phyloP scores from a whole-genome alignment of 2,329 filamentous ascomycete genomes.

The Xylaria sp. region DNA sequence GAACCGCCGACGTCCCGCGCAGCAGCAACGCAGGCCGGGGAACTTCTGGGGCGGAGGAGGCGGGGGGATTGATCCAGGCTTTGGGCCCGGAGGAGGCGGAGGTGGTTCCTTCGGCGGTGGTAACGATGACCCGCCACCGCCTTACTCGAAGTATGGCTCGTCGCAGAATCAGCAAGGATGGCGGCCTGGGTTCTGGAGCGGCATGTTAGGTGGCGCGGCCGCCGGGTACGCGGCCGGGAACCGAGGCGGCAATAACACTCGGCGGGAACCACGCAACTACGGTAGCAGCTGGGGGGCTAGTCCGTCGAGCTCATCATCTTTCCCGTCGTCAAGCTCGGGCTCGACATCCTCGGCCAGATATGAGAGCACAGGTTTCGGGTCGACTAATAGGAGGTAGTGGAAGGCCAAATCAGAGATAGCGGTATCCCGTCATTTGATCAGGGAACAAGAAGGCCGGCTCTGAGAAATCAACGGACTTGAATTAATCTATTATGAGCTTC shows the following conservation, averaged over 20 bases:
- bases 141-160: conserved; percentile 49
- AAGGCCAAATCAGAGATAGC: no score
- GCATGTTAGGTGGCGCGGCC: conserved; percentile 68
- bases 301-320: conserved; percentile 34
- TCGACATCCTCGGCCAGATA: conserved; percentile 55
- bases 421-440: no score
- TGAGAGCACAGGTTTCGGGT: conserved; percentile 74
- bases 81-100: conserved; percentile 45
- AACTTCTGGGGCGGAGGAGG: conserved; percentile 43
- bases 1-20: conserved; percentile 12
- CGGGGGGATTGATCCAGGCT: conserved; percentile 46
- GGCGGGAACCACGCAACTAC: conserved; percentile 33
- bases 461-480: no score
- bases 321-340: conserved; percentile 40
- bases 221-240: conserved; percentile 67
- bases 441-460: no score
- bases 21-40: conserved; percentile 24
- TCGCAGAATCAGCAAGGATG: conserved; percentile 52
- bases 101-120: conserved; percentile 37
- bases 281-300: conserved; percentile 37
- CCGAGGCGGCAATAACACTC: conserved; percentile 44
- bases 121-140: conserved; percentile 58
- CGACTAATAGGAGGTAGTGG: conserved; percentile 61
- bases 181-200: conserved; percentile 76
- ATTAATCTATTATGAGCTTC: no score